Conservation (phyloP, 108 stramenopile genomes). For the Nitzschia sp. region DNA sequence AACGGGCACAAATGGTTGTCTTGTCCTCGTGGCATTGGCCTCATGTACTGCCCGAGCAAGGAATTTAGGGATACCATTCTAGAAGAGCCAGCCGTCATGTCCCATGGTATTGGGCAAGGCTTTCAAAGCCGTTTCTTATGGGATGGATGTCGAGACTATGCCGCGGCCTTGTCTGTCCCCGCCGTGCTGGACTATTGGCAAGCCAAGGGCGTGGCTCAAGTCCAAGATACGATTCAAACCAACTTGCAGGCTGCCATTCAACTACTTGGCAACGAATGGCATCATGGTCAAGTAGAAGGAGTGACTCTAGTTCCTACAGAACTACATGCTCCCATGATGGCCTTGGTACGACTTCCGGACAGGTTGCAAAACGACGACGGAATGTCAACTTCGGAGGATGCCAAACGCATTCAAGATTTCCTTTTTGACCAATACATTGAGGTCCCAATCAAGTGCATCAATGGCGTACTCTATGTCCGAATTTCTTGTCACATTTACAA, state of each 20-base stretch:
- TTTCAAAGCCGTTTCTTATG: slow-evolving; percentile 71
- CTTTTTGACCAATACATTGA: slow-evolving; percentile 56
- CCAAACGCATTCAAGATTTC: slow-evolving; percentile 68
- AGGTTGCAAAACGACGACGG: not conserved
- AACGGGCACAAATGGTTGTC: slow-evolving; percentile 82
- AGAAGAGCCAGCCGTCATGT: slow-evolving; percentile 59
- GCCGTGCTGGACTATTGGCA: slow-evolving; percentile 61
- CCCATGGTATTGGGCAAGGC: slow-evolving; percentile 69
- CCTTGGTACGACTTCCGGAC: slow-evolving; percentile 60
- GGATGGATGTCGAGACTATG: slow-evolving; percentile 79
- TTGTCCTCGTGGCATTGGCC: slow-evolving; percentile 63
- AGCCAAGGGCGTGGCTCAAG: slow-evolving; percentile 1
- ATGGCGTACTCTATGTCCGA: slow-evolving; percentile 59
- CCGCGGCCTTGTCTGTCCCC: slow-evolving; percentile 60
- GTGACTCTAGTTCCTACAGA: slow-evolving; percentile 40
- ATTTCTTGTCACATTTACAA: slow-evolving; percentile 75
- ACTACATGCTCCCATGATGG: slow-evolving; percentile 66
- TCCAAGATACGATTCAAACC: slow-evolving; percentile 34
- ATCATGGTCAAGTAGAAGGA: slow-evolving; percentile 40
- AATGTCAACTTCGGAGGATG: slow-evolving; percentile 56
- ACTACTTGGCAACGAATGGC: slow-evolving; percentile 53
- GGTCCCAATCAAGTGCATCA: slow-evolving; percentile 71
- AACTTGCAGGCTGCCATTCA: slow-evolving; percentile 47
- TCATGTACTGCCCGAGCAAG: slow-evolving; percentile 54
- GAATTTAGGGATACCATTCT: slow-evolving; percentile 51